phyloP scores from a whole-genome alignment of 495 filamentous ascomycete species.

The Tuber indicum region DNA sequence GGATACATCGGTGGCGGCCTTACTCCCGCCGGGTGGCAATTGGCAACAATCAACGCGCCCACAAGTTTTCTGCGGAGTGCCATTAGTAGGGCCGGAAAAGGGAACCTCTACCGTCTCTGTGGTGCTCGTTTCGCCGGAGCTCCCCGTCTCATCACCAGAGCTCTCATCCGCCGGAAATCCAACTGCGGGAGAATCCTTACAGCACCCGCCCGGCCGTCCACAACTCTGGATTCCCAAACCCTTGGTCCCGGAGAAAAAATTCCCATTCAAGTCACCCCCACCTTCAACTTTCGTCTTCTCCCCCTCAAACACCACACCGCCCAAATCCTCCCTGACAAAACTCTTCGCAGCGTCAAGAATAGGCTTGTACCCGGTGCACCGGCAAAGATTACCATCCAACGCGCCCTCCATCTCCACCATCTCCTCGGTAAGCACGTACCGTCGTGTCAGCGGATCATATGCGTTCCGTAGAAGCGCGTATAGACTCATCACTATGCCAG shows the following conservation, averaged over 20 bases:
- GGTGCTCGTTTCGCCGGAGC: constrained; percentile 20
- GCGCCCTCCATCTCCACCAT: constrained; percentile 45
- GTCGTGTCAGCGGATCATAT: constrained; percentile 41
- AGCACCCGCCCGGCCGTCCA: constrained; percentile 45
- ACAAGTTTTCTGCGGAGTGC: constrained; percentile 39
- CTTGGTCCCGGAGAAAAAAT: constrained; percentile 15
- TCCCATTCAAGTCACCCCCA: constrained; percentile 15
- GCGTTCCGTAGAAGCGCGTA: constrained; percentile 46
- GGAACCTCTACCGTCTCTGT: constrained; percentile 17
- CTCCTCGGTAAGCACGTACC: constrained; percentile 40
- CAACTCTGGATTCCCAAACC: constrained; percentile 30
- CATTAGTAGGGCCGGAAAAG: constrained; percentile 36
- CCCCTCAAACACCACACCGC: constrained; percentile 39
- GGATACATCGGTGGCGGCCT: constrained; percentile 14
- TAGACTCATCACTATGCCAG: constrained; percentile 46
- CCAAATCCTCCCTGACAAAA: constrained; percentile 48
- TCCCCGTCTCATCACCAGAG: constrained; percentile 19
- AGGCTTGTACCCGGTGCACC: constrained; percentile 47
- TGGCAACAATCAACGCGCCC: constrained; percentile 23
- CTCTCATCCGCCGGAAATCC: constrained; percentile 15
- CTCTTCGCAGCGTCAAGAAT: constrained; percentile 49
- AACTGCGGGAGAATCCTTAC: constrained; percentile 35
- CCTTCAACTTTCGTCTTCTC: not conserved
- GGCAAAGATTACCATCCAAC: constrained; percentile 46
- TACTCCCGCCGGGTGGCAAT: constrained; percentile 7